Conservation (phyloP, 345 rosid genomes). For the Pistacia integerrima region DNA sequence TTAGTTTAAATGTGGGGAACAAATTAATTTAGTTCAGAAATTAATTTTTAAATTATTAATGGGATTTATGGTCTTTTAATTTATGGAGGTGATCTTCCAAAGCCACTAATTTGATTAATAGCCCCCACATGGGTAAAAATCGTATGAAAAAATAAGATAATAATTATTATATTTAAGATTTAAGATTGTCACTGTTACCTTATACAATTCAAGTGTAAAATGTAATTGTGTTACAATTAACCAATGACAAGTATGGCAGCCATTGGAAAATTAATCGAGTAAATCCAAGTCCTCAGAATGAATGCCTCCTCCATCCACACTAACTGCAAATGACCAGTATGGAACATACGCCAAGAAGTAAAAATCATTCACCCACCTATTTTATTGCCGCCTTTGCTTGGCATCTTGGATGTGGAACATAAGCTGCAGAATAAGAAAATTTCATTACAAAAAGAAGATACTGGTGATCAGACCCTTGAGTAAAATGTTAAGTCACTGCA, state of each 20-base stretch:
- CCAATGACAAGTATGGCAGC: neutral
- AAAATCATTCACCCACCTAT: neutral
- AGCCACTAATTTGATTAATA: too few species aligned
- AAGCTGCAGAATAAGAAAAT: conserved; percentile 48
- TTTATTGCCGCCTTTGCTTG: conserved; percentile 35
- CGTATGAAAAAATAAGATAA: too few species aligned
- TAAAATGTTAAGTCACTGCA: neutral
- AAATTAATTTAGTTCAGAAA: too few species aligned
- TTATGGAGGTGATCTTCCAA: too few species aligned
- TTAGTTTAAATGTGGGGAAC: too few species aligned
- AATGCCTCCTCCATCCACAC: neutral
- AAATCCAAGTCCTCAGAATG: neutral
- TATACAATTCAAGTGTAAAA: neutral
- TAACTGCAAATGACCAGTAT: neutral
- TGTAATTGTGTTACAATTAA: neutral
- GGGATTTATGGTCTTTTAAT: too few species aligned
- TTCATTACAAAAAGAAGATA: neutral
- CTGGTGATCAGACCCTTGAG: neutral
- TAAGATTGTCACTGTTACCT: too few species aligned
- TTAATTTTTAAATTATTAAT: too few species aligned
- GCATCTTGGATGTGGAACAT: conserved; percentile 65
- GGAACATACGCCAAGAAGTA: neutral
- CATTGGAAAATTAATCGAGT: neutral
- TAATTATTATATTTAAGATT: too few species aligned
- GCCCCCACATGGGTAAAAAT: too few species aligned